Conservation (phyloP, 2,329 filamentous ascomycete genomes). For the Neonectria neomacrospora region DNA sequence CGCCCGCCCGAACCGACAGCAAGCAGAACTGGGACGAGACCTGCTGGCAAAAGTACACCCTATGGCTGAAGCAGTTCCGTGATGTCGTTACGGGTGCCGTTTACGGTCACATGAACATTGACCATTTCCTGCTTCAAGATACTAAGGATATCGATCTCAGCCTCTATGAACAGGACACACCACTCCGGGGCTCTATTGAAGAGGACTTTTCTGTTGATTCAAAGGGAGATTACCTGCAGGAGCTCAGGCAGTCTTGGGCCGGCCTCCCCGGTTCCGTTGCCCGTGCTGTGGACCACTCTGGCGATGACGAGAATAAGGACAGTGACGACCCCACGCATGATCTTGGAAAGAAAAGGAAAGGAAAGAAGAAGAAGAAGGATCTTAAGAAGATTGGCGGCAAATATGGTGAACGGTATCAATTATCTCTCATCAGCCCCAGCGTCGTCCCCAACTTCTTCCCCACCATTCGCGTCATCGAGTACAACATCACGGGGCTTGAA, state of each 20-base stretch:
- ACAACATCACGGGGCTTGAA: conserved; percentile 87
- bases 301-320: conserved; percentile 28
- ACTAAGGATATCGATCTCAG: conserved; percentile 77
- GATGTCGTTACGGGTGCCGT: conserved; percentile 84
- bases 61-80: conserved; percentile 91
- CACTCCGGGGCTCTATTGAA: conserved; percentile 49
- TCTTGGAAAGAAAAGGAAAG: conserved; percentile 46
- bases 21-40: conserved; percentile 96
- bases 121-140: conserved; percentile 95
- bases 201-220: conserved; percentile 71
- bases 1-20: conserved; percentile 84
- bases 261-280: conserved; percentile 70
- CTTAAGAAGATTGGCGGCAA: conserved; percentile 75
- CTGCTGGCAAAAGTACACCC: conserved; percentile 96
- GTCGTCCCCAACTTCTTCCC: conserved; percentile 94
- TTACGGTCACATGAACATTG: conserved; percentile 98
- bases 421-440: conserved; percentile 85
- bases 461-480: conserved; percentile 88
- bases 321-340: conserved; percentile 37
- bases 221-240: conserved; percentile 77
- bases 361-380: conserved; percentile 62
- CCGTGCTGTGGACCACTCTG: conserved; percentile 31
- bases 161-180: conserved; percentile 42
- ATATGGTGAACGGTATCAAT: conserved; percentile 85
- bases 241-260: conserved; percentile 82